phyloP scores from a whole-genome alignment of 768 basidiomycete genomes.

The Lentinula detonsa region DNA sequence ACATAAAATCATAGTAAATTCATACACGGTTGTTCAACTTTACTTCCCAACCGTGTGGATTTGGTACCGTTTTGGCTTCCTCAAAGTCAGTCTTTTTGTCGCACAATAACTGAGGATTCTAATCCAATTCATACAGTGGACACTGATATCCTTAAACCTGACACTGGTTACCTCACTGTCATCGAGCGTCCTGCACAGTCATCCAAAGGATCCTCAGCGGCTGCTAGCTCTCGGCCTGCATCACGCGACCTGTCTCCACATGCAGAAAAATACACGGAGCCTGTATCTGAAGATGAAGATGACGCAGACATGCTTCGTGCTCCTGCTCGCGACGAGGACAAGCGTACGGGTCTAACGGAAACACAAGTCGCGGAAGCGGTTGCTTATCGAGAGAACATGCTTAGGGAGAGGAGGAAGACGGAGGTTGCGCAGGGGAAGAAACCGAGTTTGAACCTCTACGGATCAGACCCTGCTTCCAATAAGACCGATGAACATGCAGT shows the following conservation, averaged over 20 bases:
- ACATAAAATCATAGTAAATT: slow-evolving; percentile 58
- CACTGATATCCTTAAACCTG: slow-evolving; percentile 90
- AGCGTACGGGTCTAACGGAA: slow-evolving; percentile 69
- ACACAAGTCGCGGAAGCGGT: slow-evolving; percentile 79
- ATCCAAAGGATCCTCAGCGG: slow-evolving; percentile 31
- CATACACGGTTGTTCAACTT: slow-evolving; percentile 92
- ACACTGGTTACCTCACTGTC: slow-evolving; percentile 64
- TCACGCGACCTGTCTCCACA: slow-evolving; percentile 28
- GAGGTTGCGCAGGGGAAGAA: slow-evolving; percentile 10
- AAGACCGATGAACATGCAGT: slow-evolving; percentile 12
- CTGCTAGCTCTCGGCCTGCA: slow-evolving; percentile 33
- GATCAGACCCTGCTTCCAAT: background rate
- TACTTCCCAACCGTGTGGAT: slow-evolving; percentile 88
- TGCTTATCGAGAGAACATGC: slow-evolving; percentile 77
- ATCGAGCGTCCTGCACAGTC: slow-evolving; percentile 66
- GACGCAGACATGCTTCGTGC: slow-evolving; percentile 67
- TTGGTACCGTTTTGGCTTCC: slow-evolving; percentile 98
- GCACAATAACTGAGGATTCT: too few species aligned
- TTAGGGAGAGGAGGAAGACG: slow-evolving; percentile 41
- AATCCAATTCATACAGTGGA: slow-evolving; percentile 56
- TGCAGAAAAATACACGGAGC: slow-evolving; percentile 67
- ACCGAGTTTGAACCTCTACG: background rate
- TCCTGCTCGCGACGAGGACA: slow-evolving; percentile 77
- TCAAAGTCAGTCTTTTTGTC: slow-evolving; percentile 53
- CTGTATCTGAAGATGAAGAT: slow-evolving; percentile 92